Evolutionary conservation across 2,329 filamentous ascomycete species (phyloP).

Genomic region (Paracorniculantispora psalliotae): DNA sequence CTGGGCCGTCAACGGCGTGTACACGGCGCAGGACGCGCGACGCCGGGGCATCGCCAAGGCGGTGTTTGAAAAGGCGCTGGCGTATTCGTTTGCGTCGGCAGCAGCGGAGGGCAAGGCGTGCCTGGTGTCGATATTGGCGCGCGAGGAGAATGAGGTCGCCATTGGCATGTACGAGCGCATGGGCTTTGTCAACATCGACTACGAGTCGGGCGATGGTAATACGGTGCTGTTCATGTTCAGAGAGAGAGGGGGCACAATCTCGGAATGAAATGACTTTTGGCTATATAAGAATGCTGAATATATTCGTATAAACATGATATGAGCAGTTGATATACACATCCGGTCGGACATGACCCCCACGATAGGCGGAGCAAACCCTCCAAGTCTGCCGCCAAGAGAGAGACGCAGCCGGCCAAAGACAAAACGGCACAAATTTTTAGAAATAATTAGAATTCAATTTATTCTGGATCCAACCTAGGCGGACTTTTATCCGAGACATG

Average conservation of each 20-base stretch:
- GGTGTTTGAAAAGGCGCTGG: not conserved
- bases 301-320: too few species aligned
- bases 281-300: too few species aligned
- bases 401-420: too few species aligned
- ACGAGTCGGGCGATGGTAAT: conserved; percentile 12
- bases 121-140: not conserved
- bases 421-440: too few species aligned
- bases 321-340: too few species aligned
- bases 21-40: conserved; percentile 1
- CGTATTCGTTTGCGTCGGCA: not conserved
- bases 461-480: too few species aligned
- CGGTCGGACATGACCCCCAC: too few species aligned
- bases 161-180: conserved; percentile 5
- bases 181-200: not conserved
- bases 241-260: not conserved
- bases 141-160: not conserved
- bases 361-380: too few species aligned
- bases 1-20: conserved; percentile 9
- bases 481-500: too few species aligned
- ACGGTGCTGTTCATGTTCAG: conserved; percentile 3
- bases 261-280: too few species aligned
- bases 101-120: conserved; percentile 1
- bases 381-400: too few species aligned
- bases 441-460: too few species aligned
- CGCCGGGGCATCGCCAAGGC: conserved; percentile 1